These are phyloP conservation scores for Clarireedia homoeocarpa DNA, from an alignment of 2,329 filamentous ascomycete genomes.

Conservation along the genomic window DNA sequence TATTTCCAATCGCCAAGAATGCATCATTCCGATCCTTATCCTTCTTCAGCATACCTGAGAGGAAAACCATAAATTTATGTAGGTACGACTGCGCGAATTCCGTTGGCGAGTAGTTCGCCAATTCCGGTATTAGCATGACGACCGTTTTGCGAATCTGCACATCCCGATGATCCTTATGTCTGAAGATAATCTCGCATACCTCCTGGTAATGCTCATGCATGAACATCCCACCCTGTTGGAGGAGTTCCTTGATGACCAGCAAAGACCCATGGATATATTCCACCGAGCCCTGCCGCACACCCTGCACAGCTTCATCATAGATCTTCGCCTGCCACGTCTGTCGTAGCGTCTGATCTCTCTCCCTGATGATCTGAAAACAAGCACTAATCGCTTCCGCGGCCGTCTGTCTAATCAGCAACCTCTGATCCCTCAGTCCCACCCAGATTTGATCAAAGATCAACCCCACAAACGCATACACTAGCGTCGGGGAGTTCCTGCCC, in stretches of 20 bases:
- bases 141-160: slow-evolving; percentile 81
- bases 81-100: slow-evolving; percentile 85
- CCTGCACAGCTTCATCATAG: slow-evolving; percentile 74
- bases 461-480: slow-evolving; percentile 94
- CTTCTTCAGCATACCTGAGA: slow-evolving; percentile 88
- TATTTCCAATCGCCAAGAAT: slow-evolving; percentile 91
- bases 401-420: slow-evolving; percentile 85
- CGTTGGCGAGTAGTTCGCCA: slow-evolving; percentile 85
- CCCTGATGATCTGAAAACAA: slow-evolving; percentile 91
- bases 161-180: slow-evolving; percentile 89
- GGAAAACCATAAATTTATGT: slow-evolving; percentile 94
- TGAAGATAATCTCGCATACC: slow-evolving; percentile 85
- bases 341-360: slow-evolving; percentile 83
- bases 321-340: slow-evolving; percentile 85
- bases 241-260: slow-evolving; percentile 82
- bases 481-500: slow-evolving; percentile 83
- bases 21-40: slow-evolving; percentile 91
- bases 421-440: slow-evolving; percentile 83
- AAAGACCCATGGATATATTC: slow-evolving; percentile 93
- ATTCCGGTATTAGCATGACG: slow-evolving; percentile 81
- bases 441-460: slow-evolving; percentile 94
- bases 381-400: slow-evolving; percentile 90
- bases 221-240: slow-evolving; percentile 96
- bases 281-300: slow-evolving; percentile 71
- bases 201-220: slow-evolving; percentile 94